phyloP scores from a whole-genome alignment of 2,329 filamentous ascomycete genomes.

The Lecanicillium sp. region DNA sequence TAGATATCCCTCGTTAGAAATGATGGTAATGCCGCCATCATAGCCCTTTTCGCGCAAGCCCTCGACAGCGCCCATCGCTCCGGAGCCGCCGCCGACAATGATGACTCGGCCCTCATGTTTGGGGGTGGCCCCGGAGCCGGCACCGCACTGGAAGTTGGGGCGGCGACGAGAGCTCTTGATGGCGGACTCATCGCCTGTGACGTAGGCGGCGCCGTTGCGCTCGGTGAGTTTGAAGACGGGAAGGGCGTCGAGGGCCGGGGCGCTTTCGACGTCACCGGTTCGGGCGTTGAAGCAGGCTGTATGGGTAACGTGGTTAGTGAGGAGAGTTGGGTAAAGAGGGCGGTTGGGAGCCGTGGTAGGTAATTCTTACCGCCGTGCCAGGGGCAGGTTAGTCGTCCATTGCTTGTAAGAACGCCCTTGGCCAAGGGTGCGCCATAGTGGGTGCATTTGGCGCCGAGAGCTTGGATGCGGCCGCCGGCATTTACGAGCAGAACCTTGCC shows the following conservation, averaged over 20 bases:
- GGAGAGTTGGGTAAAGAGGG: background rate
- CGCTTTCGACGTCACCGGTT: conserved; percentile 91
- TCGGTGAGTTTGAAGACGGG: conserved; percentile 74
- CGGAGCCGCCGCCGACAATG: conserved; percentile 84
- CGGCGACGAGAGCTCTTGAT: conserved; percentile 71
- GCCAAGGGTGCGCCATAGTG: conserved; percentile 89
- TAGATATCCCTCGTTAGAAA: conserved; percentile 75
- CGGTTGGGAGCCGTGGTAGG: background rate
- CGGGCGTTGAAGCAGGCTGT: conserved; percentile 84
- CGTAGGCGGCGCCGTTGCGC: conserved; percentile 75
- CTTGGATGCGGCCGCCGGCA: conserved; percentile 66
- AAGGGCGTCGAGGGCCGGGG: conserved; percentile 81
- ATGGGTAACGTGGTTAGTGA: background rate
- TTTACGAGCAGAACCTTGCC: conserved; percentile 85
- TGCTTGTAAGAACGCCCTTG: conserved; percentile 74
- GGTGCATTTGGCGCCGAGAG: conserved; percentile 74
- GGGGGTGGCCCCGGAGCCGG: conserved; percentile 33
- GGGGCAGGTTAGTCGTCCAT: conserved; percentile 82
- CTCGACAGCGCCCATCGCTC: conserved; percentile 73
- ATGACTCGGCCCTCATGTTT: conserved; percentile 59
- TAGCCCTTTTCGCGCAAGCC: conserved; percentile 76
- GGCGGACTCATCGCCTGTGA: conserved; percentile 68
- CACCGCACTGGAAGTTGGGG: conserved; percentile 64
- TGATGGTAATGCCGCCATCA: conserved; percentile 70
- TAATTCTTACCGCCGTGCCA: conserved; percentile 78